Evolutionary conservation across 306 rosid genomes (phyloP).

Genomic region (Leucaena leucocephala): DNA sequence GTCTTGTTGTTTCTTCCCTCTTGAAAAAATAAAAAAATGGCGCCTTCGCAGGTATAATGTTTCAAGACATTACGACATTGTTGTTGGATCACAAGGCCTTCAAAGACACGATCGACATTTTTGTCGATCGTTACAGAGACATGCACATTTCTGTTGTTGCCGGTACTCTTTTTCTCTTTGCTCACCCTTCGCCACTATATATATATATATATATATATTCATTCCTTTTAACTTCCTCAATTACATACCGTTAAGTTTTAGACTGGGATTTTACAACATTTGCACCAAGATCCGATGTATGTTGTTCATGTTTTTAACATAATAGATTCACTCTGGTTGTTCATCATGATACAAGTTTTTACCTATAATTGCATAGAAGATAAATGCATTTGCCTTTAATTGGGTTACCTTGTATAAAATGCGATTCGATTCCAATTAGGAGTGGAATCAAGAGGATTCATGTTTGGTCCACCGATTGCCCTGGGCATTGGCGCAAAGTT

Average conservation of each 20-base stretch:
- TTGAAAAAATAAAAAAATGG: not conserved
- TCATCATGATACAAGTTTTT: not conserved
- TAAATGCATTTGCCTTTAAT: not conserved
- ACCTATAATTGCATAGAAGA: not conserved
- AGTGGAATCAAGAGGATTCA: slow-evolving; percentile 88
- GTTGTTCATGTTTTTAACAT: not conserved
- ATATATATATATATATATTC: not conserved
- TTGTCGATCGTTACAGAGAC: slow-evolving; percentile 99
- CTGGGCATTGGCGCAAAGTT: slow-evolving; percentile 86
- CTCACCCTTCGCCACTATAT: not conserved
- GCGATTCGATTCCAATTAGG: slow-evolving; percentile 51
- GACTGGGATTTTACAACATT: not conserved
- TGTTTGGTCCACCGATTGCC: slow-evolving; percentile 87
- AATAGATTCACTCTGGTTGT: not conserved
- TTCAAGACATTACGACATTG: slow-evolving; percentile 99
- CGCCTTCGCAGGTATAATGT: slow-evolving; percentile 81
- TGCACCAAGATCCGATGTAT: not conserved
- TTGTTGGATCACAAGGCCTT: slow-evolving; percentile 95
- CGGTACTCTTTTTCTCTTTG: slow-evolving; percentile 5
- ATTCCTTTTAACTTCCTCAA: not conserved
- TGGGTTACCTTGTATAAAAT: slow-evolving; percentile 3
- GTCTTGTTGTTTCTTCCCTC: not conserved
- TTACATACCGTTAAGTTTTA: not conserved
- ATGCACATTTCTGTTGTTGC: slow-evolving; percentile 97
- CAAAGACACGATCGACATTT: slow-evolving; percentile 91